These are phyloP conservation scores for Cymbopogon flexuosus DNA, from an alignment of 202 grass and related monocot genomes.

Conservation along the genomic window DNA sequence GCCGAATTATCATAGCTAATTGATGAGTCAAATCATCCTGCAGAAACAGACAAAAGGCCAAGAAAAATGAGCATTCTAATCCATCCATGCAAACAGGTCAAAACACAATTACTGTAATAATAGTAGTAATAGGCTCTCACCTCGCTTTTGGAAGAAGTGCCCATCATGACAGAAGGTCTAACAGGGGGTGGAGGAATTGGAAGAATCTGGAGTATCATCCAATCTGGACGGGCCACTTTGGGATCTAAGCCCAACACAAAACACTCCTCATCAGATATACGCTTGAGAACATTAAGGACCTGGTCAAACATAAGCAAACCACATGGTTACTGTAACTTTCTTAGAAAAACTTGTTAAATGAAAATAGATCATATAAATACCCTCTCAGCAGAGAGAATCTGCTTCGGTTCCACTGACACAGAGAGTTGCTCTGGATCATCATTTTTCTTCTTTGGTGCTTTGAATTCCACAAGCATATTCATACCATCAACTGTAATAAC, in stretches of 20 bases:
- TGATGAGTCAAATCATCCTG: constrained; percentile 95
- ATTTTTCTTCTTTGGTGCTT: constrained; percentile 79
- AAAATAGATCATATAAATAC: constrained; percentile 33
- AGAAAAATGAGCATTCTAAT: not conserved
- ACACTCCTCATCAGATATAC: constrained; percentile 85
- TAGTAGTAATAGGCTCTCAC: constrained; percentile 33
- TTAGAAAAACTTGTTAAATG: not conserved
- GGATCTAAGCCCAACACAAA: constrained; percentile 74
- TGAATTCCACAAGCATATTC: constrained; percentile 95
- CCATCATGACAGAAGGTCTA: constrained; percentile 84
- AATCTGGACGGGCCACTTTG: constrained; percentile 69
- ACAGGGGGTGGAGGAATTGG: constrained; percentile 84
- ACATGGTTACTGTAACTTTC: constrained; percentile 20
- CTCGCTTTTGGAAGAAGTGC: constrained; percentile 71
- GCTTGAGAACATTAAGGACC: constrained; percentile 94
- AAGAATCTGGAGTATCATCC: constrained; percentile 90
- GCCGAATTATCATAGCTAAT: constrained; percentile 77
- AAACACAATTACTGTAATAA: not conserved
- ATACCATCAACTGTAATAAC: constrained; percentile 94
- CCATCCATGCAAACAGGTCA: not conserved
- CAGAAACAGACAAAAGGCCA: constrained; percentile 16
- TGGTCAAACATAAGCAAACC: constrained; percentile 25
- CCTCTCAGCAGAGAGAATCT: constrained; percentile 87
- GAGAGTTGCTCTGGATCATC: constrained; percentile 87
- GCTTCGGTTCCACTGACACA: constrained; percentile 67